Percentiles rank a stretch among this genome's conserved stretches.
These are phyloP conservation scores for Pulveroboletus sp. DNA, from an alignment of 768 basidiomycete genomes.

Conservation along the genomic window DNA sequence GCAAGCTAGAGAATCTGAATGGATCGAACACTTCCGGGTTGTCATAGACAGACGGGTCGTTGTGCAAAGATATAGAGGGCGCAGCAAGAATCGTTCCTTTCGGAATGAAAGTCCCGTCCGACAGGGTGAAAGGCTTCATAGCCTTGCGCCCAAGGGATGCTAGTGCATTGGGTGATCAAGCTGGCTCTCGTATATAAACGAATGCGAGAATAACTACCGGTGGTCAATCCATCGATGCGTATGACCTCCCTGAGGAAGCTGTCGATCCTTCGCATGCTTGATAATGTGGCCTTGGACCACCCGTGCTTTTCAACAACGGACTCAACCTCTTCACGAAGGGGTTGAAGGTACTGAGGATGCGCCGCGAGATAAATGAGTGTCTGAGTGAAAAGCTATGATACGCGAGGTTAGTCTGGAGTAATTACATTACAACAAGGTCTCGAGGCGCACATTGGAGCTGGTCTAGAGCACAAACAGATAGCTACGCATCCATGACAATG, in stretches of 20 bases:
- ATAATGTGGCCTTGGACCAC: neutral
- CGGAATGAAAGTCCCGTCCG: constrained; percentile 30
- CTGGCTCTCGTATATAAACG: neutral
- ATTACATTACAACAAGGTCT: neutral
- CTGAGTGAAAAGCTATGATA: neutral
- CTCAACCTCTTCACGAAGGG: neutral
- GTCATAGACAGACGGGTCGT: constrained; percentile 24
- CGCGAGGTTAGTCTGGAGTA: neutral
- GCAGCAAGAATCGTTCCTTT: constrained; percentile 23
- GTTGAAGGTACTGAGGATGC: neutral
- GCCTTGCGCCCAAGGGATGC: constrained; percentile 33
- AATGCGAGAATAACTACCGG: constrained; percentile 14
- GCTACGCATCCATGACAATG: neutral
- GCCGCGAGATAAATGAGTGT: neutral
- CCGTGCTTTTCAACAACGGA: neutral
- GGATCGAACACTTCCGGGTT: constrained; percentile 40
- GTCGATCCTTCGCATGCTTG: neutral
- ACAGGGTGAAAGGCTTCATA: constrained; percentile 32
- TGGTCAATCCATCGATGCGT: neutral
- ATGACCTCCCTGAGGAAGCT: neutral
- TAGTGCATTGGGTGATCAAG: neutral
- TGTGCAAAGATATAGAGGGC: constrained; percentile 24
- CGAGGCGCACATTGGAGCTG: neutral
- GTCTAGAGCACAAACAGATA: neutral
- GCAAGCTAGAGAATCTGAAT: constrained; percentile 43